phyloP scores from a whole-genome alignment of 2,329 filamentous ascomycete species.

The Thermothelomyces thermophilus region DNA sequence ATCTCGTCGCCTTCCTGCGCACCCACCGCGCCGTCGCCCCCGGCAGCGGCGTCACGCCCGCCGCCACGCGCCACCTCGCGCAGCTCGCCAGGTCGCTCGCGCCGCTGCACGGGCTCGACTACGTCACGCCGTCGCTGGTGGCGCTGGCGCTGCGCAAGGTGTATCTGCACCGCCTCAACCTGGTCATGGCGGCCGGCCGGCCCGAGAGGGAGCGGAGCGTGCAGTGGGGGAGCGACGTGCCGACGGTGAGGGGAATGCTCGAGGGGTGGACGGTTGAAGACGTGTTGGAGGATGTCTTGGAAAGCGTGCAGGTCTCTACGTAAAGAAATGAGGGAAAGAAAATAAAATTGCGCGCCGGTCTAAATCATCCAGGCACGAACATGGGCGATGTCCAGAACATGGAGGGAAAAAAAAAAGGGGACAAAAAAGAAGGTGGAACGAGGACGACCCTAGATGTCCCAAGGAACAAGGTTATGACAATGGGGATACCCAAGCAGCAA shows the following conservation, averaged over 20 bases:
- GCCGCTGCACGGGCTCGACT: constrained; percentile 72
- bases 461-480: too few species aligned
- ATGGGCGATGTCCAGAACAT: too few species aligned
- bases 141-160: constrained; percentile 77
- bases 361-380: too few species aligned
- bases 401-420: too few species aligned
- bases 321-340: constrained; percentile 22
- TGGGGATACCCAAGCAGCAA: too few species aligned
- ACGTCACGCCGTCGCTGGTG: constrained; percentile 77
- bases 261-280: constrained; percentile 55
- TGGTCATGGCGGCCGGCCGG: constrained; percentile 41
- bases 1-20: constrained; percentile 79
- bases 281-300: constrained; percentile 59
- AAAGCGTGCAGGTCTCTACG: constrained; percentile 48
- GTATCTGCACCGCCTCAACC: constrained; percentile 74
- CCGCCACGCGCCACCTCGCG: constrained; percentile 71
- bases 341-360: not conserved
- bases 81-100: constrained; percentile 66
- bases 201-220: constrained; percentile 75
- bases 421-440: too few species aligned
- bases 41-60: constrained; percentile 67
- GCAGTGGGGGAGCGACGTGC: constrained; percentile 81
- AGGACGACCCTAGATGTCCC: too few species aligned
- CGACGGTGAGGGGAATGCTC: constrained; percentile 61
- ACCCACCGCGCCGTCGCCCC: constrained; percentile 72